A percentile compares a stretch with the other conserved stretches of the same genome.
Conservation (phyloP, 495 filamentous ascomycete species). For the Sabuloglossum arenarium region DNA sequence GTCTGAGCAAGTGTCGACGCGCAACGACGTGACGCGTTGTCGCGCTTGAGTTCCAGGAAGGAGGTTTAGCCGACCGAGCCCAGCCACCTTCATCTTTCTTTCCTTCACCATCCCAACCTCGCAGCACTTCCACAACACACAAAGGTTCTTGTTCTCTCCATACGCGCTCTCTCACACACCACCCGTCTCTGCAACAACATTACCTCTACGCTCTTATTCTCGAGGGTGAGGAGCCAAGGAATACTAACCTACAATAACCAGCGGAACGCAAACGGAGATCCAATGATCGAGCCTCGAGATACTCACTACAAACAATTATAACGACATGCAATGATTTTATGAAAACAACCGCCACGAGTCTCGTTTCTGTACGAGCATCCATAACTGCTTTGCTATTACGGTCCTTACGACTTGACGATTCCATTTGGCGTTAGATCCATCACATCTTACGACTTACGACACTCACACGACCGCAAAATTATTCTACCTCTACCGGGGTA, state of each 20-base stretch:
- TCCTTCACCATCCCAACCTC: background rate
- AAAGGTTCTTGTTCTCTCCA: background rate
- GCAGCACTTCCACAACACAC: background rate
- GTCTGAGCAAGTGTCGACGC: background rate
- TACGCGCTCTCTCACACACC: background rate
- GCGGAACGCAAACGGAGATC: background rate
- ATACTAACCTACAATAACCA: background rate
- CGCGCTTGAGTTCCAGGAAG: background rate
- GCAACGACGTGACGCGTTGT: background rate
- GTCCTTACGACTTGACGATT: background rate
- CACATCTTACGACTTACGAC: background rate
- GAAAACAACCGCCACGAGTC: background rate
- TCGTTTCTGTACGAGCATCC: background rate
- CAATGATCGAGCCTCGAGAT: background rate
- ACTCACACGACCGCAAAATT: background rate
- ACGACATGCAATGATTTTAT: background rate
- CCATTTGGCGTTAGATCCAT: background rate
- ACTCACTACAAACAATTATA: background rate
- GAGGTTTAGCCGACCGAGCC: background rate
- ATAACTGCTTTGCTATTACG: background rate
- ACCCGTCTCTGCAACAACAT: background rate
- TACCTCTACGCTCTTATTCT: background rate
- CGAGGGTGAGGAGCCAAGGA: background rate
- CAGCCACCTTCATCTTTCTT: background rate
- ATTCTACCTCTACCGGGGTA: background rate